Conservation (phyloP, 2,329 filamentous ascomycete genomes). For the Cladosporium sp. region DNA sequence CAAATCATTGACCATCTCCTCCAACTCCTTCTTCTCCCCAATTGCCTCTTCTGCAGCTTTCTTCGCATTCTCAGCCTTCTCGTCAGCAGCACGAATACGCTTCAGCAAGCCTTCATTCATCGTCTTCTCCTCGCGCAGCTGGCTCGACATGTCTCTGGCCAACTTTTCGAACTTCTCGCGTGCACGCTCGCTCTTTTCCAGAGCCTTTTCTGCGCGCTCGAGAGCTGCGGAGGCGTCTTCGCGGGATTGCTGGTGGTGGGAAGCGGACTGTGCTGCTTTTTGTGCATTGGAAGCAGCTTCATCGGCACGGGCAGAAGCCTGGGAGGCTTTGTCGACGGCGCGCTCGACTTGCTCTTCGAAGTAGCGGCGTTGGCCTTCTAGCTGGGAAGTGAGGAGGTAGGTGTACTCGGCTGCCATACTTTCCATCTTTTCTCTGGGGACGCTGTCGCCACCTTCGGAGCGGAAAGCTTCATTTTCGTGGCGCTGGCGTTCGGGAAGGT, state of each 20-base stretch:
- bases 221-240: constrained; percentile 57
- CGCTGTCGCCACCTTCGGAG: constrained; percentile 59
- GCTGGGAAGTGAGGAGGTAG: constrained; percentile 85
- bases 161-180: constrained; percentile 72
- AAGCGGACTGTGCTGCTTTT: constrained; percentile 41
- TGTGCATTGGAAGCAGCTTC: constrained; percentile 48
- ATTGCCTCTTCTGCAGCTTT: constrained; percentile 43
- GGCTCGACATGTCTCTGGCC: constrained; percentile 71
- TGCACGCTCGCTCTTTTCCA: constrained; percentile 66
- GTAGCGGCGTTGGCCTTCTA: constrained; percentile 89
- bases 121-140: constrained; percentile 82
- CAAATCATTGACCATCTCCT: constrained; percentile 84
- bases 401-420: constrained; percentile 93
- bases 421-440: constrained; percentile 69
- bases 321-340: constrained; percentile 82
- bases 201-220: constrained; percentile 69
- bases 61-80: constrained; percentile 59
- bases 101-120: constrained; percentile 79
- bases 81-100: constrained; percentile 70
- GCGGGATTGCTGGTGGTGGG: constrained; percentile 57
- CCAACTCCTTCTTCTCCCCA: constrained; percentile 67
- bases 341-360: constrained; percentile 91
- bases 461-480: constrained; percentile 42
- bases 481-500: constrained; percentile 57
- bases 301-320: constrained; percentile 68